phyloP scores from a whole-genome alignment of 495 filamentous ascomycete genomes.

The Podospora pseudopauciseta region DNA sequence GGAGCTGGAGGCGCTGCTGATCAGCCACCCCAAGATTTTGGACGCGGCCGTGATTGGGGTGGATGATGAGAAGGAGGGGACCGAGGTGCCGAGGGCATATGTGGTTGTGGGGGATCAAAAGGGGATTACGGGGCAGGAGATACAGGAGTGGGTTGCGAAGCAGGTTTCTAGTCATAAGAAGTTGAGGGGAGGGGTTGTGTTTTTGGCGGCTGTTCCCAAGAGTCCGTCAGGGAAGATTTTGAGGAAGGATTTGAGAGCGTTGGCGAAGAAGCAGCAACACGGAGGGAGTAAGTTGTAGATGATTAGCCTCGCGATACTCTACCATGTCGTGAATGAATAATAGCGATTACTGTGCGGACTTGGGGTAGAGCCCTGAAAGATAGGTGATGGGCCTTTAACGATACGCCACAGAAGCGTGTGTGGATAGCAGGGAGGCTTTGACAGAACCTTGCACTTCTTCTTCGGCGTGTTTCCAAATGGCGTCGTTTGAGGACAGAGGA shows the following conservation, averaged over 20 bases:
- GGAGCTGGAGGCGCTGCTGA: slow-evolving; percentile 72
- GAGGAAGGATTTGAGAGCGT: slow-evolving; percentile 52
- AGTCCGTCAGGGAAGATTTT: slow-evolving; percentile 80
- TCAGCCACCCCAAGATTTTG: slow-evolving; percentile 62
- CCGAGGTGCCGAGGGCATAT: slow-evolving; percentile 73
- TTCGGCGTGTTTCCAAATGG: too few species aligned
- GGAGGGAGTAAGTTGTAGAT: slow-evolving; percentile 21
- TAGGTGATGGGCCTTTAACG: too few species aligned
- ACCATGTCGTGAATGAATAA: too few species aligned
- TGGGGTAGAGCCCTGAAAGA: too few species aligned
- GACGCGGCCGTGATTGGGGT: slow-evolving; percentile 80
- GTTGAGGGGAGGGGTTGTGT: slow-evolving; percentile 71
- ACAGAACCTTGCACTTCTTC: too few species aligned
- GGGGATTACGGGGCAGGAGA: slow-evolving; percentile 23
- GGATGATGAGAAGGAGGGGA: slow-evolving; percentile 50
- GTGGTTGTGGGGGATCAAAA: slow-evolving; percentile 49
- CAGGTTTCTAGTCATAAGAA: slow-evolving; percentile 68
- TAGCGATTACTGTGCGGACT: too few species aligned
- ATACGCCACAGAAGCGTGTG: too few species aligned
- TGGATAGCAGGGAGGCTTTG: too few species aligned
- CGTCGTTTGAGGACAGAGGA: too few species aligned
- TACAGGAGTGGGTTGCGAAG: slow-evolving; percentile 33
- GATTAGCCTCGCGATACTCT: not conserved
- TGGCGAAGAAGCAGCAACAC: slow-evolving; percentile 26
- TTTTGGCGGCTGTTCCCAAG: slow-evolving; percentile 76